Evolutionary conservation across 345 rosid species (phyloP).

Genomic region (Erysimum cheiranthoides): DNA sequence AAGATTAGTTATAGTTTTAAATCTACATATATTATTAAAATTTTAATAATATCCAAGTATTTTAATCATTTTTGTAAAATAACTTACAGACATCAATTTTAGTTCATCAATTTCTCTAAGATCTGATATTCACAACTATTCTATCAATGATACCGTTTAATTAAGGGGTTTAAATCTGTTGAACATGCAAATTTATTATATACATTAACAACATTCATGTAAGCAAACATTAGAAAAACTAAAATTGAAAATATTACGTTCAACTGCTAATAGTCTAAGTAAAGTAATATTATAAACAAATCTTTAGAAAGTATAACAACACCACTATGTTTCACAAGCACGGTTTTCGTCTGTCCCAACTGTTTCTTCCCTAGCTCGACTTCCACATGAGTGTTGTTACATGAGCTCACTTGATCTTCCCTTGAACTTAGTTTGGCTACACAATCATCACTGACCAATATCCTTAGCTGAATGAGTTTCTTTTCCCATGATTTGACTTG

Average conservation of each 20-base stretch:
- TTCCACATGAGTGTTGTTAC: neutral
- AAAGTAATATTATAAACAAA: neutral
- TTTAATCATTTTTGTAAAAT: neutral
- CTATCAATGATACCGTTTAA: neutral
- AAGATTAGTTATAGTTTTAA: too few species aligned
- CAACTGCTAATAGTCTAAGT: neutral
- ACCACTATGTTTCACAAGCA: neutral
- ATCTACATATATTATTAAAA: too few species aligned
- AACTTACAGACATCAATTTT: neutral
- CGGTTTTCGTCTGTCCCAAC: neutral
- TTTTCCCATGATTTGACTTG: slow-evolving; percentile 15
- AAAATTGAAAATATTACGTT: neutral
- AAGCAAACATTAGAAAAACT: neutral
- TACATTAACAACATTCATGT: neutral
- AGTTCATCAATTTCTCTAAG: neutral
- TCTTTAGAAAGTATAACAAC: slow-evolving; percentile 2
- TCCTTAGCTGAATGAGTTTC: slow-evolving; percentile 19
- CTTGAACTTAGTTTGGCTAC: neutral
- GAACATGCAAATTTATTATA: neutral
- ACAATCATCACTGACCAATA: neutral
- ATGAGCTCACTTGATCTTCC: neutral
- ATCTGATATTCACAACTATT: neutral
- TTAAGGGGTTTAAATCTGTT: neutral
- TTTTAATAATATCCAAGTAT: neutral
- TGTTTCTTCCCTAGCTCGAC: neutral